A percentile compares a stretch with the other conserved stretches of the same genome.
These are phyloP conservation scores for Fusarium redolens DNA, from an alignment of 2,329 filamentous ascomycete species.

Conservation along the genomic window DNA sequence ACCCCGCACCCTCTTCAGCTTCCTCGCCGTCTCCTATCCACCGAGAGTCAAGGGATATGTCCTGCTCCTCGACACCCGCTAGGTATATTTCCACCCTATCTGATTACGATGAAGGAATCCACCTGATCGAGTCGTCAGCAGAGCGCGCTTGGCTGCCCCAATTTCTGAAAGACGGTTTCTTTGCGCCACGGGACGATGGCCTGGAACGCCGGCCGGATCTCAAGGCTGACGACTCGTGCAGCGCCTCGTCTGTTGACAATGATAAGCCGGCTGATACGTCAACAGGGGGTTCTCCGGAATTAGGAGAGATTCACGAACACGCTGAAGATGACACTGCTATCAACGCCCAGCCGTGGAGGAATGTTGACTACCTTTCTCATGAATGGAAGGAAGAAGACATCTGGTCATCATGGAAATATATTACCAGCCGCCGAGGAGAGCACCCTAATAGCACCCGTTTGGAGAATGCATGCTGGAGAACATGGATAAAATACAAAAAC, in stretches of 20 bases:
- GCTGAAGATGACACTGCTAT: not conserved
- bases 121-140: not conserved
- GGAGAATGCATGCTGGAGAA: not conserved
- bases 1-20: too few relatives aligned
- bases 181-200: not conserved
- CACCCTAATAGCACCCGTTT: too few relatives aligned
- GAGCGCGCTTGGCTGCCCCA: not conserved
- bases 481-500: not conserved
- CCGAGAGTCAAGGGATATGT: not conserved
- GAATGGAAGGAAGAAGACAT: too few relatives aligned
- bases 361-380: too few relatives aligned
- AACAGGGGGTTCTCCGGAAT: not conserved
- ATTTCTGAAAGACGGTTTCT: not conserved
- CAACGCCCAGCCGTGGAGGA: not conserved
- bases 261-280: not conserved
- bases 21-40: too few relatives aligned
- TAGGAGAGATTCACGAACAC: not conserved
- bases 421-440: too few relatives aligned
- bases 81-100: not conserved
- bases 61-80: not conserved
- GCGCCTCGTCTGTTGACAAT: not conserved
- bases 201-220: not conserved
- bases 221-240: not conserved
- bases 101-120: not conserved
- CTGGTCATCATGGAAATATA: too few relatives aligned